Evolutionary conservation across 805 yeast species (phyloP).

Genomic region (Schwanniomyces sp.): DNA sequence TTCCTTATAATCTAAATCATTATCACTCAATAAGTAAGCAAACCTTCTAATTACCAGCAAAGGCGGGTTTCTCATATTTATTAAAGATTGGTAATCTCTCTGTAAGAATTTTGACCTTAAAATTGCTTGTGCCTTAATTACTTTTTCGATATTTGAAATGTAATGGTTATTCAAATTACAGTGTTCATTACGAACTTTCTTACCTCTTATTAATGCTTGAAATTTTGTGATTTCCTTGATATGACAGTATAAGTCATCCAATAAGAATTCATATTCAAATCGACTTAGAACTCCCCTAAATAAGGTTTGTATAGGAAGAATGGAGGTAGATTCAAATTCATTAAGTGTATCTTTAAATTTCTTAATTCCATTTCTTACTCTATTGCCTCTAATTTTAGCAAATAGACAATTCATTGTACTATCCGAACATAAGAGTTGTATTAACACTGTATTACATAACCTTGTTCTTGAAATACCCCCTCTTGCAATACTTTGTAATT

Average conservation of each 20-base stretch:
- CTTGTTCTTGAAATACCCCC: conserved; percentile 46
- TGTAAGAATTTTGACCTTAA: conserved; percentile 69
- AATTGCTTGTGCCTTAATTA: conserved; percentile 72
- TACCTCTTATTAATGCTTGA: conserved; percentile 59
- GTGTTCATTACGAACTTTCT: conserved; percentile 34
- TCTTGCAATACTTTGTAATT: conserved; percentile 43
- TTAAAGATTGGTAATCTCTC: conserved; percentile 69
- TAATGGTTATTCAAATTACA: conserved; percentile 47
- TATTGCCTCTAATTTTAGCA: conserved; percentile 46
- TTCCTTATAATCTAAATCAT: conserved; percentile 70
- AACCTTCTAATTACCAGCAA: conserved; percentile 73
- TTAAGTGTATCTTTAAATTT: conserved; percentile 14
- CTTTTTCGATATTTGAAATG: conserved; percentile 50
- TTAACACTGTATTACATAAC: conserved; percentile 42
- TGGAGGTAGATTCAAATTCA: conserved; percentile 14
- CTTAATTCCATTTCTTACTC: conserved; percentile 28
- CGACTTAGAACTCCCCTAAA: conserved; percentile 65
- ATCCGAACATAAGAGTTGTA: conserved; percentile 42
- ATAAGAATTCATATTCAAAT: conserved; percentile 51
- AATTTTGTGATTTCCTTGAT: conserved; percentile 39
- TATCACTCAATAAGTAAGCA: conserved; percentile 70
- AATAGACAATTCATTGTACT: conserved; percentile 33
- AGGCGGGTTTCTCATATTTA: conserved; percentile 73
- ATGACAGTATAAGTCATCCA: conserved; percentile 53
- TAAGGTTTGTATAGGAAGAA: conserved; percentile 53